Conservation (phyloP, 306 rosid species). For the Erythrophleum fordii region DNA sequence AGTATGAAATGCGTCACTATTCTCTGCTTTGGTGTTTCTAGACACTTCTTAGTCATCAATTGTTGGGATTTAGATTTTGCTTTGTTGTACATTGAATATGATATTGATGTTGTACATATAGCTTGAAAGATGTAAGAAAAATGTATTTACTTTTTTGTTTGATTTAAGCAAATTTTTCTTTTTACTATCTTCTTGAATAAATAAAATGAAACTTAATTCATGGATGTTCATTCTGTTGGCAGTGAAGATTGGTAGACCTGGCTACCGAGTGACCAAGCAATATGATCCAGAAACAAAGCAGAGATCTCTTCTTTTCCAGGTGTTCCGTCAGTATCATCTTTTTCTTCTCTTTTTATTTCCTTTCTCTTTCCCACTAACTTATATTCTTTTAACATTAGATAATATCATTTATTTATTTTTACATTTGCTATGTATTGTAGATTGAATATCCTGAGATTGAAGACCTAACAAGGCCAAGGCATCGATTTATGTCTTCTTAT, state of each 20-base stretch:
- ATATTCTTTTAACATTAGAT: background rate
- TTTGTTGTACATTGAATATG: background rate
- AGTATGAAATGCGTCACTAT: background rate
- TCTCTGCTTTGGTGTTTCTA: background rate
- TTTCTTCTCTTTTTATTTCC: background rate
- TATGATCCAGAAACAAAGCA: conserved; percentile 91
- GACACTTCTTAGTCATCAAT: background rate
- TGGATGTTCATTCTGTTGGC: conserved; percentile 35
- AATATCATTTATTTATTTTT: background rate
- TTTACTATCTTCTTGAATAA: background rate
- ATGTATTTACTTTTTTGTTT: background rate
- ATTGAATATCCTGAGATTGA: conserved; percentile 98
- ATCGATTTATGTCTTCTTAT: conserved; percentile 94
- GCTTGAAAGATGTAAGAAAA: background rate
- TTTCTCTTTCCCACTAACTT: background rate
- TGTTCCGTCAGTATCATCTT: conserved; percentile 20
- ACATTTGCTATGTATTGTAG: conserved; percentile 43
- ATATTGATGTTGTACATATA: background rate
- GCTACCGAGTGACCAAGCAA: conserved; percentile 92
- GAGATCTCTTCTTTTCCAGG: conserved; percentile 96
- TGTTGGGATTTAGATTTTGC: background rate
- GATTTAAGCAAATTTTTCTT: background rate
- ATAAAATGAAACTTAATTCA: background rate
- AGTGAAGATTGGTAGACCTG: conserved; percentile 98
- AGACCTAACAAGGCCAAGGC: conserved; percentile 89